Conservation (phyloP, 495 filamentous ascomycete species). For the Cudoniella acicularis region DNA sequence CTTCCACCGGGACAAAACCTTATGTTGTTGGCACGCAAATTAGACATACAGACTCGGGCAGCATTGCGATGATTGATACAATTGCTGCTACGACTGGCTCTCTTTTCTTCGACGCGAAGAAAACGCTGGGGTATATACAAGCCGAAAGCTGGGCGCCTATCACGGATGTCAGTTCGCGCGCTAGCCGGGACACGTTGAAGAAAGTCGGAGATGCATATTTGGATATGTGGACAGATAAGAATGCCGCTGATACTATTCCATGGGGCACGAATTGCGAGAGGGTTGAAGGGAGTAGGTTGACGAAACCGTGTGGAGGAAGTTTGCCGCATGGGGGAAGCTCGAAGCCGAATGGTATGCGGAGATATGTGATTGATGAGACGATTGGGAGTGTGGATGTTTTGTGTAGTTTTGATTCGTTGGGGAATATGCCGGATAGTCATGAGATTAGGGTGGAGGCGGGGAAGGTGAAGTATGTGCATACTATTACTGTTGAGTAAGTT, state of each 20-base stretch:
- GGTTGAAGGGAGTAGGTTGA: constrained; percentile 38
- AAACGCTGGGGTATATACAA: constrained; percentile 39
- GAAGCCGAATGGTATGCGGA: constrained; percentile 36
- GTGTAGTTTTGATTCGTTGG: constrained; percentile 43
- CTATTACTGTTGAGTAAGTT: constrained; percentile 7
- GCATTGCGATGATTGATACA: constrained; percentile 38
- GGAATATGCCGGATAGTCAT: constrained; percentile 42
- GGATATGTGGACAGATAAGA: constrained; percentile 46
- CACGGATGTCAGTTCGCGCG: constrained; percentile 22
- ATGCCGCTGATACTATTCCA: constrained; percentile 39
- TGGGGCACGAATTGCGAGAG: constrained; percentile 46
- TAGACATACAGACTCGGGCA: constrained; percentile 34
- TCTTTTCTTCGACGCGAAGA: constrained; percentile 42
- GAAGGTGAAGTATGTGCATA: constrained; percentile 38
- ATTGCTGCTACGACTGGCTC: constrained; percentile 45
- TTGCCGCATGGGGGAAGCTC: constrained; percentile 37
- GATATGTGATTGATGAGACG: constrained; percentile 49
- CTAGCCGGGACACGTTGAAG: constrained; percentile 36
- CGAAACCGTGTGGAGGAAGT: constrained; percentile 36
- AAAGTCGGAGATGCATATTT: constrained; percentile 43
- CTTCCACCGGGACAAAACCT: constrained; percentile 31
- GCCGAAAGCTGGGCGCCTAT: constrained; percentile 39
- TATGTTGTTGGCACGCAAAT: constrained; percentile 43
- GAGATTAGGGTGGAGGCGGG: constrained; percentile 40
- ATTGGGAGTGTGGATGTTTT: constrained; percentile 43